A percentile compares a stretch with the other conserved stretches of the same genome.
These are phyloP conservation scores for Ustilago hordei DNA, from an alignment of 1,284 basidiomycete species.

Conservation along the genomic window DNA sequence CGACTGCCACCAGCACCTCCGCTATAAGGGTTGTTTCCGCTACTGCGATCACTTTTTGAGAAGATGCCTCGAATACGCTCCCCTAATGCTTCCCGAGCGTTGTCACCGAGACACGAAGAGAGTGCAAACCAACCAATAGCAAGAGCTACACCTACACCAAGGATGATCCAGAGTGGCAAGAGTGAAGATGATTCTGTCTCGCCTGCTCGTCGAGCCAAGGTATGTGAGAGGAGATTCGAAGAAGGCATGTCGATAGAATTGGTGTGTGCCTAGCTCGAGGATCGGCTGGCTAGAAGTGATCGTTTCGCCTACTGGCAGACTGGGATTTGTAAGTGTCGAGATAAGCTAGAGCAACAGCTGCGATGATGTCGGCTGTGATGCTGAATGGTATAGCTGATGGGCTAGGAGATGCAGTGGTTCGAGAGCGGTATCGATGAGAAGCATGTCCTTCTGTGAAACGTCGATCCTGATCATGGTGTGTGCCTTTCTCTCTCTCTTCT, in stretches of 20 bases:
- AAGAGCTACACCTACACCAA: slow-evolving; percentile 41
- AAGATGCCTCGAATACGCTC: slow-evolving; percentile 31
- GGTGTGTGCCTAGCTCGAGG: background rate
- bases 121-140: slow-evolving; percentile 53
- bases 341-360: background rate
- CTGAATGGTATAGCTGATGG: background rate
- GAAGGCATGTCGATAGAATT: background rate
- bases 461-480: background rate
- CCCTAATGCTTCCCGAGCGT: slow-evolving; percentile 31
- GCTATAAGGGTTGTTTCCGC: slow-evolving; percentile 10
- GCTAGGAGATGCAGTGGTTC: background rate
- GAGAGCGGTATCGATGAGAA: background rate
- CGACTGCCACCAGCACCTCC: slow-evolving; percentile 25
- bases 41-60: slow-evolving; percentile 16
- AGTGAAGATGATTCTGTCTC: slow-evolving; percentile 39
- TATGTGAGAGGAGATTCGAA: background rate
- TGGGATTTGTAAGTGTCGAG: background rate
- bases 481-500: background rate
- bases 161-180: slow-evolving; percentile 50
- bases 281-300: background rate
- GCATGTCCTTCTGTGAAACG: slow-evolving; percentile 3
- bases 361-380: background rate
- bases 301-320: background rate
- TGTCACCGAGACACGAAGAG: slow-evolving; percentile 52
- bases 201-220: slow-evolving; percentile 13